Conservation (phyloP, 2,329 filamentous ascomycete species). For the Ophiosphaerella korrae region DNA sequence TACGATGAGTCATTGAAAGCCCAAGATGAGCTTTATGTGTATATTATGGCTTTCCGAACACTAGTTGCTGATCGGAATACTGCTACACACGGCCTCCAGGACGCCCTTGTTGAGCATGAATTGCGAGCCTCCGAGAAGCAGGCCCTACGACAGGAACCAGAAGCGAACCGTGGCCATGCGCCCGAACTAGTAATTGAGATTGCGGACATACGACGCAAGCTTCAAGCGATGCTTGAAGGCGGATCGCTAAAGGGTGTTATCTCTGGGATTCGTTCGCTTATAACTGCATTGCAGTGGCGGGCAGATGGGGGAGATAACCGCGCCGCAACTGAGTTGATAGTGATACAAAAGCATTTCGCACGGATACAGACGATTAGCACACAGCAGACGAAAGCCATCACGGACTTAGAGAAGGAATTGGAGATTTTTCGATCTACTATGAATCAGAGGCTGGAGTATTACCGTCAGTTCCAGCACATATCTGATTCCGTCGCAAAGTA, state of each 20-base stretch:
- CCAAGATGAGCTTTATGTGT: constrained; percentile 88
- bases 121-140: constrained; percentile 64
- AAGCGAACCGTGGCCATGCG: constrained; percentile 68
- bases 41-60: constrained; percentile 77
- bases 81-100: constrained; percentile 76
- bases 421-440: constrained; percentile 77
- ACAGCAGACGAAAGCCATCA: constrained; percentile 58
- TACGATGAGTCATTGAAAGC: constrained; percentile 84
- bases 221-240: constrained; percentile 57
- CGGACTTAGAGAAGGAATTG: constrained; percentile 69
- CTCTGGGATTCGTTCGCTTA: constrained; percentile 69
- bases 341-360: constrained; percentile 68
- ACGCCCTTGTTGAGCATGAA: constrained; percentile 76
- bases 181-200: constrained; percentile 68
- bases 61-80: constrained; percentile 79
- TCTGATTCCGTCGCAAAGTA: constrained; percentile 84
- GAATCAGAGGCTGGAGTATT: constrained; percentile 87
- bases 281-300: constrained; percentile 64
- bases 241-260: constrained; percentile 74
- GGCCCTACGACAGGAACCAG: constrained; percentile 62
- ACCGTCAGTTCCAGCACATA: constrained; percentile 86
- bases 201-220: constrained; percentile 52
- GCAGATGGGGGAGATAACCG: constrained; percentile 59
- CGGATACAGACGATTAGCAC: constrained; percentile 60
- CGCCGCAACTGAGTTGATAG: constrained; percentile 65